Conservation (phyloP, 1,284 basidiomycete genomes). For the Cryptococcus neoformans region DNA sequence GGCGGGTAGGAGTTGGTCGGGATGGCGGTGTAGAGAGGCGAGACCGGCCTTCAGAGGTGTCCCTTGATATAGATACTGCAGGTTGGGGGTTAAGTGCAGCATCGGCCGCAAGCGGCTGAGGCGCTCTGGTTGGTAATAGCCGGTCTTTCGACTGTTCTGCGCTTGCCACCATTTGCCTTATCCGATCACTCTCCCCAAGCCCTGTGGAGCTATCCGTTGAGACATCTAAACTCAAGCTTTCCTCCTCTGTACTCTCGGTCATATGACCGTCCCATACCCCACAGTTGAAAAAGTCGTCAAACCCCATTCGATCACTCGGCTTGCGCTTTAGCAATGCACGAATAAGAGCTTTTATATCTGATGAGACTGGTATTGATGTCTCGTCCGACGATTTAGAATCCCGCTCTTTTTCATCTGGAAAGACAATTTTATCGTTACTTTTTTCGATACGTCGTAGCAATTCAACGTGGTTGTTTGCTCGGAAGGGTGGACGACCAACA, state of each 20-base stretch:
- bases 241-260: conserved; percentile 52
- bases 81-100: conserved; percentile 30
- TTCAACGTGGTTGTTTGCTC: conserved; percentile 94
- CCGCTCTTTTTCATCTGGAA: conserved; percentile 76
- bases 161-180: conserved; percentile 24
- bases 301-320: conserved; percentile 79
- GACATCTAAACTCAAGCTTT: conserved; percentile 30
- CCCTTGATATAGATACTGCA: conserved; percentile 7
- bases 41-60: background rate
- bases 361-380: conserved; percentile 55
- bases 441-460: conserved; percentile 89
- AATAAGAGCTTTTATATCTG: conserved; percentile 86
- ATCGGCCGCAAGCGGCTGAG: conserved; percentile 23
- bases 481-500: conserved; percentile 89
- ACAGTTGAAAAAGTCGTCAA: conserved; percentile 87
- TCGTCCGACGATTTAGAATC: conserved; percentile 29
- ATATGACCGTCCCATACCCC: conserved; percentile 77
- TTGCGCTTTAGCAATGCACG: conserved; percentile 75
- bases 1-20: conserved; percentile 14
- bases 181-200: conserved; percentile 15
- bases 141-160: conserved; percentile 18
- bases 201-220: conserved; percentile 36
- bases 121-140: conserved; percentile 27
- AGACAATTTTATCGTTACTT: conserved; percentile 70
- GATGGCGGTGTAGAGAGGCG: conserved; percentile 5